Conservation (phyloP, 768 basidiomycete genomes). For the Phylloporus arenicola region DNA sequence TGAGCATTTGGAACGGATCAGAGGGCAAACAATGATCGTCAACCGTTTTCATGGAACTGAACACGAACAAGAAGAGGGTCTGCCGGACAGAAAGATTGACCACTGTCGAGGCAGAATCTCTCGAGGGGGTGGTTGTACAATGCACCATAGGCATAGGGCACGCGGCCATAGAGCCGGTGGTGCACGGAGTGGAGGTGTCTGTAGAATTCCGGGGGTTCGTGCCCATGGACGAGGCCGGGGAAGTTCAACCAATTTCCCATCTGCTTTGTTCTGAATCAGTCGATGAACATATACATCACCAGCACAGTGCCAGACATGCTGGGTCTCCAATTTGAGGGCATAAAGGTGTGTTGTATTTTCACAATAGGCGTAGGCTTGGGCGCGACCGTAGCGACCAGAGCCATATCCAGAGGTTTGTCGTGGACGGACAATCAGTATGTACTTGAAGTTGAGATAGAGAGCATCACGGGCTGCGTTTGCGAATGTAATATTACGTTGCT, state of each 20-base stretch:
- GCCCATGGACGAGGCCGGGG: conserved; percentile 75
- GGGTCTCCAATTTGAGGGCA: conserved; percentile 92
- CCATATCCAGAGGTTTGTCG: conserved; percentile 96
- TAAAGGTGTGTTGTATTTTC: conserved; percentile 86
- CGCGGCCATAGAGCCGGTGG: conserved; percentile 93
- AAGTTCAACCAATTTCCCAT: conserved; percentile 92
- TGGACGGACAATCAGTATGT: conserved; percentile 67
- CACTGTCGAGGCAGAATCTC: conserved; percentile 79
- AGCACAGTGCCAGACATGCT: conserved; percentile 97
- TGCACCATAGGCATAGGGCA: conserved; percentile 94
- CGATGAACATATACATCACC: conserved; percentile 97
- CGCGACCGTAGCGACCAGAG: conserved; percentile 93
- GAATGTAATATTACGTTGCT: conserved; percentile 61
- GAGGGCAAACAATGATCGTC: conserved; percentile 91
- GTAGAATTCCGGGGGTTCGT: conserved; percentile 59
- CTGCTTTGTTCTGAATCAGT: conserved; percentile 90
- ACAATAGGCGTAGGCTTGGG: conserved; percentile 92
- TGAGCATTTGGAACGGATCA: conserved; percentile 85
- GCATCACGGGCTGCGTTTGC: conserved; percentile 45
- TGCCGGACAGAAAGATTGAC: conserved; percentile 75
- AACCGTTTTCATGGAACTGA: conserved; percentile 89
- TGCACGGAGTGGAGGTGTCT: conserved; percentile 90
- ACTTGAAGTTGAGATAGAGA: conserved; percentile 57
- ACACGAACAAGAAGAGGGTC: conserved; percentile 72
- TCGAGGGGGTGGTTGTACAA: conserved; percentile 97